Evolutionary conservation across 2,329 filamentous ascomycete genomes (phyloP), one percentile per base, ranked within the genome.

Genomic region (Leptosphaerulina australis): DNA sequence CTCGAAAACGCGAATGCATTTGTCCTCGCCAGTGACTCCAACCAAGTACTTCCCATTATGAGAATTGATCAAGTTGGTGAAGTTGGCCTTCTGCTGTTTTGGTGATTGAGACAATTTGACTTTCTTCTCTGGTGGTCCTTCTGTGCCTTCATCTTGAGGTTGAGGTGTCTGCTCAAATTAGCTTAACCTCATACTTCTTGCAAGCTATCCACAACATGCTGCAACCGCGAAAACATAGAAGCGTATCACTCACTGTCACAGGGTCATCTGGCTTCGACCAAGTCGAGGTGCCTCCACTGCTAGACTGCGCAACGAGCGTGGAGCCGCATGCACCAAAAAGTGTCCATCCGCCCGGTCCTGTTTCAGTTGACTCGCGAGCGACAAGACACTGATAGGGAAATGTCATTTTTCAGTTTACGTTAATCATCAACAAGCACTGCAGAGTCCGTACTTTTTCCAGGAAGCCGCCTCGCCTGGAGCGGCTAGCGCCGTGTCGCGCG

Each of bases 21-120:
- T 99, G 77, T 97, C 94, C 65, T 96, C 90, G n/a, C 84, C 87
- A 7, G 91, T 96, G 22, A 95, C 83, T 17, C 85, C 88, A 31
- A 96, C 77, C 15, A 95, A 71, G 74, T 96, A 79, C 31, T 82
- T 79, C 11, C 86, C 83, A 58, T 88, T 79, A 11, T 77, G 71
- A 0, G 90, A 87, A 21, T 82, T 75, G 17, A 82, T 77, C 57
- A 97, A 69, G 55, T 87, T 83, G 50, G 86, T 87, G 45, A 97
- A 82, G 63, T 87, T 85, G 4, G 87, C 82, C 52, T 77, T 71
- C 21, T 66, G 61, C 20, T 68, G 66, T 50, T 58, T 44, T 28
- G 64, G 58, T 25, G 60, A 59, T 36, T 45, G 35, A 22, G 70
- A 67, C 22, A 75, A 50, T 63, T 75, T 77, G 46, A 75, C 72